Conservation (phyloP, 805 yeast genomes). For the Candida hungchunana region DNA sequence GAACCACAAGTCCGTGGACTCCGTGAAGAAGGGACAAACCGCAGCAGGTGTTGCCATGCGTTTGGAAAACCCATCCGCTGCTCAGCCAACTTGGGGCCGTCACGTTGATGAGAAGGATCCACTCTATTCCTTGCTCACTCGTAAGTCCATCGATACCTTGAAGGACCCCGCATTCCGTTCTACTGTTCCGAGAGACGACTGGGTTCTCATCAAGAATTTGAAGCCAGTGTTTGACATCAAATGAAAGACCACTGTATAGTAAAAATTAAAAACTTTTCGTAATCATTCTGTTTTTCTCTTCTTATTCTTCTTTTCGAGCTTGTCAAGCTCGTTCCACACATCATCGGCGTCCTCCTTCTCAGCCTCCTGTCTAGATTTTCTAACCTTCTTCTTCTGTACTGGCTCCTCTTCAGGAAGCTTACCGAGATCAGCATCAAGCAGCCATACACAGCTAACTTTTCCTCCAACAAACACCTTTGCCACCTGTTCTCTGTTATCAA, state of each 20-base stretch:
- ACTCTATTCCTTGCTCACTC: constrained; percentile 82
- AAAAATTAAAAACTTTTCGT: neutral
- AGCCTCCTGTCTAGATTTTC: constrained; percentile 21
- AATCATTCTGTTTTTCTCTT: neutral
- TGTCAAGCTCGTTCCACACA: constrained; percentile 30
- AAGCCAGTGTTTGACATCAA: constrained; percentile 83
- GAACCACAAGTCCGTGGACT: constrained; percentile 78
- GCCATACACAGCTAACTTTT: constrained; percentile 51
- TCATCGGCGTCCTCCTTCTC: constrained; percentile 31
- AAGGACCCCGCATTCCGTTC: constrained; percentile 98
- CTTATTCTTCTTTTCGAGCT: constrained; percentile 17
- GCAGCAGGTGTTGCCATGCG: constrained; percentile 99
- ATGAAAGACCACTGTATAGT: constrained; percentile 18
- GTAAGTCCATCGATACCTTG: constrained; percentile 93
- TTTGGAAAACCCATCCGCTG: constrained; percentile 85
- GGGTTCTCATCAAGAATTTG: constrained; percentile 86
- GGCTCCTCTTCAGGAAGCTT: constrained; percentile 25
- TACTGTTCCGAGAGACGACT: constrained; percentile 89
- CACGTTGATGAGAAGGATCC: constrained; percentile 93
- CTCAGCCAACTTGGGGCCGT: constrained; percentile 98
- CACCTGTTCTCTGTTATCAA: constrained; percentile 47
- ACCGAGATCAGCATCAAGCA: constrained; percentile 42
- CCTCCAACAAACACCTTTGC: constrained; percentile 77
- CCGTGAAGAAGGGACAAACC: constrained; percentile 91
- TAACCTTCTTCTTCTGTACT: constrained; percentile 21